Percentiles rank a stretch among this genome's conserved stretches.
Evolutionary conservation across 2,329 filamentous ascomycete genomes (phyloP).

Genomic region (Diaporthe vaccinii): DNA sequence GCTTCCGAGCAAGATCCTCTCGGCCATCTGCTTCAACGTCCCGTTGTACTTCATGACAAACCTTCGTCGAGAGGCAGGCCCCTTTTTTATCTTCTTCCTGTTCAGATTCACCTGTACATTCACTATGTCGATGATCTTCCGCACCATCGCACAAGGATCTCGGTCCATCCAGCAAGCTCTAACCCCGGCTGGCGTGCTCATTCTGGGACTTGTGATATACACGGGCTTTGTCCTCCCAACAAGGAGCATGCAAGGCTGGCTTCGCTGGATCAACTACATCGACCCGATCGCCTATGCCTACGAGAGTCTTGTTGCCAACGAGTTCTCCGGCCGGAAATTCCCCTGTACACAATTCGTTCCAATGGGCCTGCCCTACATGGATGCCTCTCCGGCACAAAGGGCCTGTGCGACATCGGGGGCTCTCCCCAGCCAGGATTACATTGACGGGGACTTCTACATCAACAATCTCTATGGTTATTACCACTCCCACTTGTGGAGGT

Average conservation of each 20-base stretch:
- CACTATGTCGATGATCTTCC: constrained; percentile 89
- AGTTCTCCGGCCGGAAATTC: constrained; percentile 78
- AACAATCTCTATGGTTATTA: constrained; percentile 68
- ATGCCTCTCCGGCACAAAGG: constrained; percentile 54
- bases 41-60: constrained; percentile 90
- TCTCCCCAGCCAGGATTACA: constrained; percentile 61
- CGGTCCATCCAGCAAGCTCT: constrained; percentile 76
- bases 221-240: constrained; percentile 79
- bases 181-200: constrained; percentile 71
- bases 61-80: constrained; percentile 77
- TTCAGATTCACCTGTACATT: constrained; percentile 81
- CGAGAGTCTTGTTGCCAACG: constrained; percentile 85
- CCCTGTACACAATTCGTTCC: constrained; percentile 63
- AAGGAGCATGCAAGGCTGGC: constrained; percentile 83
- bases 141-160: constrained; percentile 81
- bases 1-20: constrained; percentile 84
- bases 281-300: constrained; percentile 86
- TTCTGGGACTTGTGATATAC: constrained; percentile 76
- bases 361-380: constrained; percentile 53
- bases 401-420: constrained; percentile 74
- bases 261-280: constrained; percentile 85
- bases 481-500: constrained; percentile 72
- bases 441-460: constrained; percentile 72
- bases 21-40: constrained; percentile 82
- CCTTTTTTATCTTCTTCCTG: constrained; percentile 89